Base-by-base conservation (phyloP, 1,139 yeast species). In the Hyphopichia burtonii region DNA sequence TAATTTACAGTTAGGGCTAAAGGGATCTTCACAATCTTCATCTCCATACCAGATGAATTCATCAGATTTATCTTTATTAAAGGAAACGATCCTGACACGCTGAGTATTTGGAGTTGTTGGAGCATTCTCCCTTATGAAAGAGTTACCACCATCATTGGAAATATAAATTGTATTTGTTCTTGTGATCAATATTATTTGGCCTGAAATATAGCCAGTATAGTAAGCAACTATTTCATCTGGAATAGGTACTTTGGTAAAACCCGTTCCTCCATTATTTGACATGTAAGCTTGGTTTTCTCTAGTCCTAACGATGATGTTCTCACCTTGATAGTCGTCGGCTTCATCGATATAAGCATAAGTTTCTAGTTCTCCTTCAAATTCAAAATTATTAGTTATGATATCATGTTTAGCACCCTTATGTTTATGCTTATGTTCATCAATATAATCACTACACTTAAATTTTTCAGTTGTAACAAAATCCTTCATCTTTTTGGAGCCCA, bases 221-320 rank as follows among this genome's bases (percentile, higher is more conserved):
- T 85, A 74, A 7, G 77, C 79, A 4, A 73, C 49, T 35, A 88
- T 71, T 18, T 74, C 68, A 17, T 76, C 83, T 32, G 66, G 65
- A 4, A 76, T 57, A 1, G 68, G 75, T 18, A 78, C 70, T 46
- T 67, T 66, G 14, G 69, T 68, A 66, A 91, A 84, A 1, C 63
- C 61, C 3, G 68, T 58, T 17, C 98, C 98, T 37, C 94, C 95
- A 62, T 90, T 83, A 54, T 82, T 86, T 1, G 96, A 86, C 12
- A 88, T 74, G 52, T 65, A 83, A 2, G 82, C 71, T 9, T 69
- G 64, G 31, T 78, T 72, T 30, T 69, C 64, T 20, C 65, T 60
- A 0, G 93, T 85, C 41, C 76, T 71, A 12, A 86, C 63, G 17
- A 93, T 54, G n/a, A 93, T 62, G 10, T 96, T 86, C 57, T 91